A percentile compares a stretch with the other conserved stretches of the same genome.
phyloP scores from a whole-genome alignment of 345 rosid genomes.

The Arabidopsis suecica region DNA sequence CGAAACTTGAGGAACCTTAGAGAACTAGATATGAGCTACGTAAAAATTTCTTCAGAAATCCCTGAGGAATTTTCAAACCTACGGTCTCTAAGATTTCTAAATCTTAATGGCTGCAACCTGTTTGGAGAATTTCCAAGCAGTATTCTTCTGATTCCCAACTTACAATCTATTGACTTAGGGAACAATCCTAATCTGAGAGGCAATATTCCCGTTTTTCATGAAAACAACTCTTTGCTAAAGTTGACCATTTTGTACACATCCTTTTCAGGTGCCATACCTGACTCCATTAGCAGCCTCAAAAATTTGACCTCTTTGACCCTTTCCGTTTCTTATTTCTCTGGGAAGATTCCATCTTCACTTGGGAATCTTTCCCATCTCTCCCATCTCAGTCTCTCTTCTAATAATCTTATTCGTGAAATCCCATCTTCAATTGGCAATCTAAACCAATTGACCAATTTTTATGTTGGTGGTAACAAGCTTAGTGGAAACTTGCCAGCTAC shows the following conservation, averaged over 20 bases:
- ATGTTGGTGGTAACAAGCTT: neutral
- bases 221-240: neutral
- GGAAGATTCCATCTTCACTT: constrained; percentile 1
- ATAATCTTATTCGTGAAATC: neutral
- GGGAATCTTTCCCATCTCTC: constrained; percentile 19
- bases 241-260: neutral
- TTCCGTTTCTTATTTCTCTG: neutral
- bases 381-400: neutral
- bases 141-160: neutral
- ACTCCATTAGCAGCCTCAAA: neutral
- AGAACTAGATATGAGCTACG: too few relatives aligned
- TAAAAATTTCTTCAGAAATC: too few relatives aligned
- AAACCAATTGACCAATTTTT: neutral
- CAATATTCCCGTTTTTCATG: neutral
- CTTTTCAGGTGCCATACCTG: neutral
- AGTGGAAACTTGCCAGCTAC: constrained; percentile 32
- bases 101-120: neutral
- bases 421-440: constrained; percentile 5
- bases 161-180: neutral
- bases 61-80: too few relatives aligned
- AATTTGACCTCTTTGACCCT: neutral
- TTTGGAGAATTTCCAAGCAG: constrained; percentile 2
- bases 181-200: neutral
- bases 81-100: neutral
- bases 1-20: too few relatives aligned